A percentile compares a stretch with the other conserved stretches of the same genome.
Conservation (phyloP, 2,329 filamentous ascomycete species). For the Ophiostoma montium region DNA sequence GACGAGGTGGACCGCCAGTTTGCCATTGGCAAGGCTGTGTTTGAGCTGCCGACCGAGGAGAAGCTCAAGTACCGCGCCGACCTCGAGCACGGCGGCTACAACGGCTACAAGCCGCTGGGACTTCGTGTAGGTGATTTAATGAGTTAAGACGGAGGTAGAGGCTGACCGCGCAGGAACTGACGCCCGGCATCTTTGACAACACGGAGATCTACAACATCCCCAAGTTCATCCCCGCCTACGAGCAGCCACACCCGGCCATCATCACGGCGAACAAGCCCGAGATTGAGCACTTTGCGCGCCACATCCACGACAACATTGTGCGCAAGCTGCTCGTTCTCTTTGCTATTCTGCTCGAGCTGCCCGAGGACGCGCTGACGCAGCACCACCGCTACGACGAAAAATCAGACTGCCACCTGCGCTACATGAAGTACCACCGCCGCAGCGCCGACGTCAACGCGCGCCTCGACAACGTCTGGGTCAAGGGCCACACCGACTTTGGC, state of each 20-base stretch:
- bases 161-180: slow-evolving; percentile 4
- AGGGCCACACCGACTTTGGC: slow-evolving; percentile 39
- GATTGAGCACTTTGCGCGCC: slow-evolving; percentile 37
- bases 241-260: slow-evolving; percentile 30
- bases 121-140: slow-evolving; percentile 7
- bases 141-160: no score
- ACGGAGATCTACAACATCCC: slow-evolving; percentile 46
- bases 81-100: slow-evolving; percentile 33
- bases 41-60: slow-evolving; percentile 33
- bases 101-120: slow-evolving; percentile 33
- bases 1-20: slow-evolving; percentile 42
- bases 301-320: slow-evolving; percentile 34
- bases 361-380: slow-evolving; percentile 40
- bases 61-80: slow-evolving; percentile 35
- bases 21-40: slow-evolving; percentile 38
- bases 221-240: slow-evolving; percentile 35
- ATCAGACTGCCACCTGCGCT: slow-evolving; percentile 42
- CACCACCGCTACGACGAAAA: slow-evolving; percentile 40
- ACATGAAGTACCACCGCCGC: slow-evolving; percentile 41
- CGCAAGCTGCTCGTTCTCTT: slow-evolving; percentile 42
- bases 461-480: slow-evolving; percentile 14
- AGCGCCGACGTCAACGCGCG: slow-evolving; percentile 19
- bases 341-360: slow-evolving; percentile 42
- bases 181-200: slow-evolving; percentile 32
- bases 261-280: slow-evolving; percentile 34